Conservation (phyloP, 192 early-diverging fungal genomes). For the Mortierella hygrophila region DNA sequence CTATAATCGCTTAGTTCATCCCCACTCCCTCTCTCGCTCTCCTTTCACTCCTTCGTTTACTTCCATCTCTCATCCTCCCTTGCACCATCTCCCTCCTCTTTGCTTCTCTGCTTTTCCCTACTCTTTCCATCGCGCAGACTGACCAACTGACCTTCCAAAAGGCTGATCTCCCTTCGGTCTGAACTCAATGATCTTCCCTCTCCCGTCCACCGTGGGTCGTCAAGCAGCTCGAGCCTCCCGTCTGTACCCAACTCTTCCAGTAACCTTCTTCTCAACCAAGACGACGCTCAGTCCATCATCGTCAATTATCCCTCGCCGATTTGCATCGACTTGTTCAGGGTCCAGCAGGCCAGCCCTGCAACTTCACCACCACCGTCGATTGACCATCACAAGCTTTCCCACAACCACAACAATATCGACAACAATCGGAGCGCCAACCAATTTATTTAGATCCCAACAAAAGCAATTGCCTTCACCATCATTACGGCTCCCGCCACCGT, state of each 20-base stretch:
- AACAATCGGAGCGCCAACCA: neutral
- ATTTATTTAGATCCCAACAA: conserved; percentile 5
- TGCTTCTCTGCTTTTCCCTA: neutral
- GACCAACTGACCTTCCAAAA: neutral
- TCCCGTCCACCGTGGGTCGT: neutral
- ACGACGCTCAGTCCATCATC: neutral
- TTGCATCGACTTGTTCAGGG: neutral
- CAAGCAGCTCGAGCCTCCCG: neutral
- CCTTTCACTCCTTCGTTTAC: neutral
- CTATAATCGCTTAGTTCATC: neutral
- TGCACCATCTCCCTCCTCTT: neutral
- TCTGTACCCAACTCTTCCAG: neutral
- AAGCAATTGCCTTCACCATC: neutral
- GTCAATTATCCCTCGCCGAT: neutral
- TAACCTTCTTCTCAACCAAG: neutral
- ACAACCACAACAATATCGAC: neutral
- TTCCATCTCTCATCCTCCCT: neutral
- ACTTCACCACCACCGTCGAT: neutral
- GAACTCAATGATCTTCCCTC: neutral
- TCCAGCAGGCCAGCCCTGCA: neutral
- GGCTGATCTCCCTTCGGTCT: conserved; percentile 8
- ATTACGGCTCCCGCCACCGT: neutral
- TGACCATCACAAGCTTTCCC: neutral
- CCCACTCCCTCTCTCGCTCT: neutral
- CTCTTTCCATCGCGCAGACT: neutral